Conservation (phyloP, 1,284 basidiomycete species). For the Singerocomus rubriflavus region DNA sequence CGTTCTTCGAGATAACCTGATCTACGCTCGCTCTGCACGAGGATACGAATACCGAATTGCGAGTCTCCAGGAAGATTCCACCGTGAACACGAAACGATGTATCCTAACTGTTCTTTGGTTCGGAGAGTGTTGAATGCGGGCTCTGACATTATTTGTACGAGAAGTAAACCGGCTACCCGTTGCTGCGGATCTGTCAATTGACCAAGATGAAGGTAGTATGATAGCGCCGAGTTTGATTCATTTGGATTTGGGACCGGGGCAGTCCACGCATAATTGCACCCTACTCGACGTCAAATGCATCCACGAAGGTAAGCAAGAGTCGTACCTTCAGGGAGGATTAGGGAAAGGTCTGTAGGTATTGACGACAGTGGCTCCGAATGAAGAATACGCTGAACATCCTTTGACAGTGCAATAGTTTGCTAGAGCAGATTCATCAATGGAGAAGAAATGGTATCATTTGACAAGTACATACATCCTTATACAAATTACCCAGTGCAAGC, state of each 20-base stretch:
- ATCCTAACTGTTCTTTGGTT: slow-evolving; percentile 97
- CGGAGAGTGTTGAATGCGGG: slow-evolving; percentile 93
- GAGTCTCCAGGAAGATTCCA: slow-evolving; percentile 60
- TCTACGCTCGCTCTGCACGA: slow-evolving; percentile 88
- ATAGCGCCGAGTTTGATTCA: slow-evolving; percentile 84
- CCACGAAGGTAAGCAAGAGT: not conserved
- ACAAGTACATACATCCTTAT: slow-evolving; percentile 59
- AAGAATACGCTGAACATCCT: slow-evolving; percentile 71
- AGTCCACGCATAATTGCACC: slow-evolving; percentile 70
- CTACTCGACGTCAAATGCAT: slow-evolving; percentile 36
- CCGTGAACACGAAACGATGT: slow-evolving; percentile 69
- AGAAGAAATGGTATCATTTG: not conserved
- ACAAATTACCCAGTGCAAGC: slow-evolving; percentile 84
- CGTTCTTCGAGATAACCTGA: slow-evolving; percentile 86
- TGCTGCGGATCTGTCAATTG: slow-evolving; percentile 51
- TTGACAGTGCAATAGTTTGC: slow-evolving; percentile 76
- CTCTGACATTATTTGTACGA: slow-evolving; percentile 80
- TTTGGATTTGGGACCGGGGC: slow-evolving; percentile 78
- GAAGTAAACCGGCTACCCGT: slow-evolving; percentile 58
- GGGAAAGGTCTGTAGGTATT: slow-evolving; percentile 40
- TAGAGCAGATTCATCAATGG: slow-evolving; percentile 32
- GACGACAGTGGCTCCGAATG: slow-evolving; percentile 53
- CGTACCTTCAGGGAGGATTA: slow-evolving; percentile 69
- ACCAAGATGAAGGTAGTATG: slow-evolving; percentile 79
- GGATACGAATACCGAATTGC: slow-evolving; percentile 78